Evolutionary conservation across 768 basidiomycete genomes (phyloP).

Genomic region (Sporobolomyces phaffii): DNA sequence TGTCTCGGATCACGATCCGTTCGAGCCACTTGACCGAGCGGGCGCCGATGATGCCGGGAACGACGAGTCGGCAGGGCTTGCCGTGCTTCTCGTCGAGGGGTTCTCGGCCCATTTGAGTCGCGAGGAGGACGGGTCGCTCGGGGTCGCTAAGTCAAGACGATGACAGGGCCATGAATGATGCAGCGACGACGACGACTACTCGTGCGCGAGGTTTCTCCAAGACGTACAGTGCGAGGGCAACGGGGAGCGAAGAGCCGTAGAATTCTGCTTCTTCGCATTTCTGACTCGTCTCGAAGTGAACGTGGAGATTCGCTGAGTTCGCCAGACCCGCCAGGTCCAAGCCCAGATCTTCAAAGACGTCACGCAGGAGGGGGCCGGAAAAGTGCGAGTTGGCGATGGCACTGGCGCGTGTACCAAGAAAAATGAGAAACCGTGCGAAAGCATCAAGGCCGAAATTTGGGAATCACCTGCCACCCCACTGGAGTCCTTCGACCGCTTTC

Average conservation of each 20-base stretch:
- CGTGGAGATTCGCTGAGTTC: slow-evolving; percentile 5
- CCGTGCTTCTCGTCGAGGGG: slow-evolving; percentile 35
- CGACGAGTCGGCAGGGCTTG: slow-evolving; percentile 42
- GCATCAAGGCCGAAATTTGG: background rate
- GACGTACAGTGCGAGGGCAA: slow-evolving; percentile 19
- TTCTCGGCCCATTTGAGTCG: slow-evolving; percentile 28
- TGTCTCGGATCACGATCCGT: slow-evolving; percentile 51
- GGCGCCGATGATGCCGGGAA: slow-evolving; percentile 63
- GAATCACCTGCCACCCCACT: slow-evolving; percentile 19
- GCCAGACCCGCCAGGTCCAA: background rate
- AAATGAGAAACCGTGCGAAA: background rate
- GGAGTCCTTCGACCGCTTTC: slow-evolving; percentile 26
- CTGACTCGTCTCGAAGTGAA: slow-evolving; percentile 28
- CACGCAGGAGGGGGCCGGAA: slow-evolving; percentile 6
- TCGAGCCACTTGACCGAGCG: slow-evolving; percentile 75
- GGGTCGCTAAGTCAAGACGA: background rate
- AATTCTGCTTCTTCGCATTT: slow-evolving; percentile 24
- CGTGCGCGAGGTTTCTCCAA: too few relatives aligned
- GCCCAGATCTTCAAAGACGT: background rate
- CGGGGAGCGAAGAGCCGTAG: slow-evolving; percentile 21
- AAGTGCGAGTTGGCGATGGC: slow-evolving; percentile 16
- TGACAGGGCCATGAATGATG: background rate
- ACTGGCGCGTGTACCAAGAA: too few relatives aligned
- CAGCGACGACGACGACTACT: background rate
- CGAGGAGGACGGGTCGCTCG: slow-evolving; percentile 31